Evolutionary conservation across 176 grass and related monocot genomes (phyloP), one percentile per base, ranked within the genome.

Genomic region (Oryza australiensis): DNA sequence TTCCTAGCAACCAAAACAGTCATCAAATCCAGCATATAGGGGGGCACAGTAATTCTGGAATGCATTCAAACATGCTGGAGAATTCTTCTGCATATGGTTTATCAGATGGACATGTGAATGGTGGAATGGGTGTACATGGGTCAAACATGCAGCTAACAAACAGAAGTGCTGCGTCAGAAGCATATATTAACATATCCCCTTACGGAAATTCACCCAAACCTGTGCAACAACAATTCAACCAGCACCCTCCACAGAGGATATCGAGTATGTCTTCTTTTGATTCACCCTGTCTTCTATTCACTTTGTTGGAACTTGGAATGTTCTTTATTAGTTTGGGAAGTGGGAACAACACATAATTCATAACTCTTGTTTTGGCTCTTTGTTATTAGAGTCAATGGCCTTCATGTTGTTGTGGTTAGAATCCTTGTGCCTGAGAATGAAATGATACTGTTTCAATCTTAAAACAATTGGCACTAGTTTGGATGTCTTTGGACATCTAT

Each of bases 171-270:
- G 73, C 77, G 82, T 75, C 87, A 35, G 93, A 99, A 78, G 89
- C 87, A 66, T 95, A 92, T 77, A 88, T 96, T 85, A 93, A 71
- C 68, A 69, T 86, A 34, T 71, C 87, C 62, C 23, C 84, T 73
- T 95, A 91, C 73, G 80, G 85, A 26, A 95, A 70, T 89, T 95
- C 93, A 5, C 76, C 86, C 70, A 99, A 93, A 78, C 89, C 93
- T 80, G n/a, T 92, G 60, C 91, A 94, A 32, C 96, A 99, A 68
- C 87, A 88, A 71, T 95, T 91, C 85, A 77, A 85, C 86, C 93
- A 96, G 80, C 87, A 90, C 27, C 62, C 88, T 79, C 81, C 87
- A 60, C 93, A 86, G 87, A 99, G 93, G 81, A 92, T 94, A 80
- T 77, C 91, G 35, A 90, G 97, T 99, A 99, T 70, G 91, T 62